Conservation (phyloP, 768 basidiomycete genomes). For the Cystofilobasidium capitatum region DNA sequence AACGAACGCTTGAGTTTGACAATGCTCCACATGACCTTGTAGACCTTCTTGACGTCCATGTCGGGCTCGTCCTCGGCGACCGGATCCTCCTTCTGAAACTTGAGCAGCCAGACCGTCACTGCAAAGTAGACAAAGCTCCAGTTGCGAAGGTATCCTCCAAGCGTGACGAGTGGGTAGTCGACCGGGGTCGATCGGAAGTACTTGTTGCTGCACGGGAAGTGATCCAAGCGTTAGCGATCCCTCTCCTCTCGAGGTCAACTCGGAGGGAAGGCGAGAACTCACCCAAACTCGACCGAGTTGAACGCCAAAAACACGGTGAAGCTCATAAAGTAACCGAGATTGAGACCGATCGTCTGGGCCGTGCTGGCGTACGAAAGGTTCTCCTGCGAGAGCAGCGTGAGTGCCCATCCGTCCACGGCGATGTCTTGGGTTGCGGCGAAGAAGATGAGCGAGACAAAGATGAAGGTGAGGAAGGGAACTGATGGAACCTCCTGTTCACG, state of each 20-base stretch:
- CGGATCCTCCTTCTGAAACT: constrained; percentile 86
- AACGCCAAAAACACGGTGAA: constrained; percentile 97
- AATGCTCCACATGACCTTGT: constrained; percentile 89
- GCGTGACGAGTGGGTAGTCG: constrained; percentile 44
- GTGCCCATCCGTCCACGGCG: constrained; percentile 72
- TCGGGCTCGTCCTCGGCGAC: constrained; percentile 62
- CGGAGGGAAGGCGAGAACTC: constrained; percentile 28
- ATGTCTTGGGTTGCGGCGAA: constrained; percentile 99
- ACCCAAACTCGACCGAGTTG: constrained; percentile 88
- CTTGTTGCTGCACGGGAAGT: constrained; percentile 40
- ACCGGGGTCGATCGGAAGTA: constrained; percentile 43
- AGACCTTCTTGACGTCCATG: constrained; percentile 81
- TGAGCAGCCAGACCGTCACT: constrained; percentile 78
- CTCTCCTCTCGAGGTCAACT: neutral
- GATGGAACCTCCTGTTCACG: constrained; percentile 63
- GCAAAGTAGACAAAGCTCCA: constrained; percentile 70
- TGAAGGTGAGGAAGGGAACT: constrained; percentile 61
- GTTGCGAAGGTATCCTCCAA: constrained; percentile 73
- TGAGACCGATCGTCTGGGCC: constrained; percentile 93
- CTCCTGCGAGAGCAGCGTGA: constrained; percentile 67
- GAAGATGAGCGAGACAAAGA: constrained; percentile 82
- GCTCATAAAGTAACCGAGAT: constrained; percentile 87
- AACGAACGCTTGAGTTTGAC: constrained; percentile 75
- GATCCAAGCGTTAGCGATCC: constrained; percentile 35
- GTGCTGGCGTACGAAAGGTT: constrained; percentile 94